Evolutionary conservation across 1,284 basidiomycete genomes (phyloP).

Genomic region (Ganoderma leucocontextum): DNA sequence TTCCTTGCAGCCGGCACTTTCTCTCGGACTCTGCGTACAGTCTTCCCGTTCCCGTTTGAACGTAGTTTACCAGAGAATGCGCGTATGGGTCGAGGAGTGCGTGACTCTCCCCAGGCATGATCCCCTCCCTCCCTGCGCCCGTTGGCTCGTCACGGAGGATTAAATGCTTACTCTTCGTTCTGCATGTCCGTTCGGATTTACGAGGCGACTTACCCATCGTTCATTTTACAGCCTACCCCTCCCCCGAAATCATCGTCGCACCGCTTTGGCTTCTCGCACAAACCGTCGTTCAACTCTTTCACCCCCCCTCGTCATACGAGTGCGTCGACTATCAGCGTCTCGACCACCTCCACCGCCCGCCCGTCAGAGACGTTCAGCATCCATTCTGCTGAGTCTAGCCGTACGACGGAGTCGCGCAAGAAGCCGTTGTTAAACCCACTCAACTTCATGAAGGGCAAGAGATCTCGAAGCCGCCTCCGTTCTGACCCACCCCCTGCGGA

Average conservation of each 20-base stretch:
- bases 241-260: conserved; percentile 34
- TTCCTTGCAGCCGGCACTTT: neutral
- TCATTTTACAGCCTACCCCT: conserved; percentile 35
- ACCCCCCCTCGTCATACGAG: conserved; percentile 35
- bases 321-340: conserved; percentile 34
- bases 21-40: neutral
- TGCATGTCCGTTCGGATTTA: neutral
- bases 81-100: neutral
- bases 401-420: conserved; percentile 33
- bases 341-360: conserved; percentile 31
- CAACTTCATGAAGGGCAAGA: conserved; percentile 40
- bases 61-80: neutral
- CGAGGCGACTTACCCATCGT: conserved; percentile 5
- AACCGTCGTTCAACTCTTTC: conserved; percentile 38
- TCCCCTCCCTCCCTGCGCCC: neutral
- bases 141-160: neutral
- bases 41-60: too few species aligned
- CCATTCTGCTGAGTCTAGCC: conserved; percentile 31
- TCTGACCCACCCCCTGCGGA: conserved; percentile 34
- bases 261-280: conserved; percentile 35
- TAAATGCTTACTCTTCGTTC: neutral
- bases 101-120: neutral
- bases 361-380: conserved; percentile 36
- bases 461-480: conserved; percentile 43
- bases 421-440: conserved; percentile 37